Conservation (phyloP, 768 basidiomycete species). For the Rubroboletus pulcherrimus region DNA sequence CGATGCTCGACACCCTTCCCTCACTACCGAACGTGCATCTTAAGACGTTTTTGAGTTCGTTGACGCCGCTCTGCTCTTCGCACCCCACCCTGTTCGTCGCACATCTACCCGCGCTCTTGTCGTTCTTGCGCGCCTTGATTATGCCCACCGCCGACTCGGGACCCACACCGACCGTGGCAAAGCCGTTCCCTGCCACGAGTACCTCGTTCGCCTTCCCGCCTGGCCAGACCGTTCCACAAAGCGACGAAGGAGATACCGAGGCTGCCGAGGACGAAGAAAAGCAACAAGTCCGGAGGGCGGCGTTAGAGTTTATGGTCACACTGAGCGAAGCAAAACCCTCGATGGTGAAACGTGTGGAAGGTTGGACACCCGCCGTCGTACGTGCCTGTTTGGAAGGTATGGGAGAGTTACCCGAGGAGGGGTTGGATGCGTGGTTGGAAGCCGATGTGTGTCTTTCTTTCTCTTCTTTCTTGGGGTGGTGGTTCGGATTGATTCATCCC, state of each 20-base stretch:
- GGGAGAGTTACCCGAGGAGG: slow-evolving; percentile 69
- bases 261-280: slow-evolving; percentile 57
- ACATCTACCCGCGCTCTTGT: slow-evolving; percentile 63
- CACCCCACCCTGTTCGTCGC: slow-evolving; percentile 71
- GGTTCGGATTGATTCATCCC: neutral
- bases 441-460: slow-evolving; percentile 61
- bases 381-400: slow-evolving; percentile 79
- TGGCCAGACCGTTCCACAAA: slow-evolving; percentile 26
- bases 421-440: slow-evolving; percentile 57
- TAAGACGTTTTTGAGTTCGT: slow-evolving; percentile 59
- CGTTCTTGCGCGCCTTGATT: slow-evolving; percentile 70
- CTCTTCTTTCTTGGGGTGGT: neutral
- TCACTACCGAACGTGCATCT: slow-evolving; percentile 51
- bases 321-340: slow-evolving; percentile 70
- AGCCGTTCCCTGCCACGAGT: slow-evolving; percentile 36
- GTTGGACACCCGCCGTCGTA: slow-evolving; percentile 69
- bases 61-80: slow-evolving; percentile 67
- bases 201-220: slow-evolving; percentile 42
- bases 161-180: slow-evolving; percentile 51
- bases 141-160: slow-evolving; percentile 56
- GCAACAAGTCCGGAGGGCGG: slow-evolving; percentile 64
- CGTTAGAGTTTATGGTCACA: slow-evolving; percentile 80
- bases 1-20: slow-evolving; percentile 74
- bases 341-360: slow-evolving; percentile 64
- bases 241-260: slow-evolving; percentile 33